phyloP scores from a whole-genome alignment of 2,329 filamentous ascomycete genomes.

The Colletotrichum spinosum region DNA sequence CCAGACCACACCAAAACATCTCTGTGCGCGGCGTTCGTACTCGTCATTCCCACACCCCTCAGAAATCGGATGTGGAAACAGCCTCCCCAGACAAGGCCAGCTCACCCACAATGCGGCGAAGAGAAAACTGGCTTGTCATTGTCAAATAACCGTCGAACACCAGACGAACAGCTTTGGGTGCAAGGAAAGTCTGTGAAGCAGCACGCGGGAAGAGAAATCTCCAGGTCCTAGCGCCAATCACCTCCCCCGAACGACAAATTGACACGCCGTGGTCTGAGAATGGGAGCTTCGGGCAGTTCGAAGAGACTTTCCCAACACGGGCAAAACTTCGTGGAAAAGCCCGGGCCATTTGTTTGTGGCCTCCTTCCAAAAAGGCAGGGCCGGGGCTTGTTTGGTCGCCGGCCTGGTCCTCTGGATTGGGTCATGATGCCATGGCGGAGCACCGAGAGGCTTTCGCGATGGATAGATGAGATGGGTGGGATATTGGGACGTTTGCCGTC shows the following conservation, averaged over 20 bases:
- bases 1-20: background rate
- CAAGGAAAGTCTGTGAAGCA: slow-evolving; percentile 7
- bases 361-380: too few relatives aligned
- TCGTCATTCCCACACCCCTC: background rate
- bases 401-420: background rate
- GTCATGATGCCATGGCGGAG: slow-evolving; percentile 3
- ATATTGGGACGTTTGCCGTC: background rate
- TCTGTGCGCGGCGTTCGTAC: slow-evolving; percentile 8
- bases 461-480: slow-evolving; percentile 7
- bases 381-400: slow-evolving; percentile 3
- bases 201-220: background rate
- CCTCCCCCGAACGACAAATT: background rate
- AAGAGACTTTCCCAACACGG: slow-evolving; percentile 12
- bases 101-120: background rate
- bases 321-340: background rate
- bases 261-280: slow-evolving; percentile 6
- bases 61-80: slow-evolving; percentile 3
- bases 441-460: slow-evolving; percentile 23
- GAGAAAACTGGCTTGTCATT: slow-evolving; percentile 10
- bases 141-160: background rate
- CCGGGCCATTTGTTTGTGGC: slow-evolving; percentile 10
- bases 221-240: slow-evolving; percentile 25
- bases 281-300: slow-evolving; percentile 10
- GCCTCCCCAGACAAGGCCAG: background rate
- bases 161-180: slow-evolving; percentile 20